Conservation (phyloP, 495 filamentous ascomycete genomes). For the Penicillium subrubescens region DNA sequence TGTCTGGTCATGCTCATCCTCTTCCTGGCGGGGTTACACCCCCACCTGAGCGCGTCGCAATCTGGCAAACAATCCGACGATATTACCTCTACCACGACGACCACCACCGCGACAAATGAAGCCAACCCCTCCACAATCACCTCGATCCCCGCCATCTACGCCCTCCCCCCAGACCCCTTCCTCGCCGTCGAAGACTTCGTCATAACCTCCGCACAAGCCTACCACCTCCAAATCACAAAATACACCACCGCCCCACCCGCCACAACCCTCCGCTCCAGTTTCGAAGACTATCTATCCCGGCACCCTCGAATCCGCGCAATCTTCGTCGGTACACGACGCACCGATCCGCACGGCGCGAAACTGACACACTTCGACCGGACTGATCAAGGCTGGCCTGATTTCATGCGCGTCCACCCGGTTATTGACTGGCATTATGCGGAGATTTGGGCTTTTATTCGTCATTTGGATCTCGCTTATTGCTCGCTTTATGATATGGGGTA, state of each 20-base stretch:
- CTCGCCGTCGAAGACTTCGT: conserved; percentile 85
- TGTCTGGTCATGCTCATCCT: conserved; percentile 92
- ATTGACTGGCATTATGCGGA: conserved; percentile 98
- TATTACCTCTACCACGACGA: not conserved
- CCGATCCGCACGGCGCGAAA: conserved; percentile 83
- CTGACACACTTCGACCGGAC: conserved; percentile 82
- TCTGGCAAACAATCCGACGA: not conserved
- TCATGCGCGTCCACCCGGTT: conserved; percentile 92
- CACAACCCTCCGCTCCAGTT: conserved; percentile 61
- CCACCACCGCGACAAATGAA: not conserved
- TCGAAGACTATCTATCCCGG: conserved; percentile 71
- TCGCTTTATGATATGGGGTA: conserved; percentile 82
- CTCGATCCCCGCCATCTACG: conserved; percentile 80
- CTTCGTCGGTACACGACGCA: conserved; percentile 88
- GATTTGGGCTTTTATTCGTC: conserved; percentile 90
- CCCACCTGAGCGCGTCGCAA: conserved; percentile 16
- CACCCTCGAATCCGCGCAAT: conserved; percentile 71
- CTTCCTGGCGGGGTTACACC: conserved; percentile 70
- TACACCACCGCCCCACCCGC: conserved; percentile 63
- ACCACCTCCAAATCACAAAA: conserved; percentile 74
- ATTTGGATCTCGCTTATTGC: conserved; percentile 78
- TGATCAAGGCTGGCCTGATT: conserved; percentile 86
- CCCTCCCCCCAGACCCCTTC: conserved; percentile 79
- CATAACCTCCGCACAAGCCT: conserved; percentile 56
- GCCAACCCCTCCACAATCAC: conserved; percentile 8